Percentiles rank a stretch among this genome's conserved stretches.
Conservation (phyloP, 371 early-diverging fungal genomes). For the Zancudomyces culisetae region DNA sequence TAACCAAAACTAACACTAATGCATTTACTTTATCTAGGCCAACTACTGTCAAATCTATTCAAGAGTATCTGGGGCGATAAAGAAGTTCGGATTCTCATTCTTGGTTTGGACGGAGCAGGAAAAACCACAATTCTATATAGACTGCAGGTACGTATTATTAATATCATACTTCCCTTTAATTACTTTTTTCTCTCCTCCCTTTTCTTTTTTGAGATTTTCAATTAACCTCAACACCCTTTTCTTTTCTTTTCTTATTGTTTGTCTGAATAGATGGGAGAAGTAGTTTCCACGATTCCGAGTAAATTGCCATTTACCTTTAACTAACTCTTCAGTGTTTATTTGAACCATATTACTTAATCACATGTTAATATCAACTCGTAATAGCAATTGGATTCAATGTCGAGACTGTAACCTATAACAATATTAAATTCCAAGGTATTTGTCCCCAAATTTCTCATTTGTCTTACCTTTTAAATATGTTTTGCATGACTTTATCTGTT, state of each 20-base stretch:
- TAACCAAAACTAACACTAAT: too few relatives aligned
- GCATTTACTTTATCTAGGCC: conserved; percentile 20
- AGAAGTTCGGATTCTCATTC: conserved; percentile 92
- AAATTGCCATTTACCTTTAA: conserved; percentile 3
- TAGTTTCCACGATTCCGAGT: conserved; percentile 88
- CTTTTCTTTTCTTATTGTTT: conserved; percentile 4
- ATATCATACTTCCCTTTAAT: too few relatives aligned
- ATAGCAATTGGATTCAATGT: conserved; percentile 68
- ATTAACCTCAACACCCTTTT: not conserved
- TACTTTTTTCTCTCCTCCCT: too few relatives aligned
- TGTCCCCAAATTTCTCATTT: not conserved
- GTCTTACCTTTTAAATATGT: not conserved
- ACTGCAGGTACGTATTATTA: conserved; percentile 27
- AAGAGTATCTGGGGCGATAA: conserved; percentile 56
- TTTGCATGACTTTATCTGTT: conserved; percentile 8
- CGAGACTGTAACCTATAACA: conserved; percentile 90
- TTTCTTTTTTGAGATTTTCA: conserved; percentile 1
- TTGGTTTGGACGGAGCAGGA: conserved; percentile 95
- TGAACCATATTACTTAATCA: not conserved
- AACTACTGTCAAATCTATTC: conserved; percentile 35
- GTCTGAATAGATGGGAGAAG: conserved; percentile 47
- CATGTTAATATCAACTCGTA: conserved; percentile 13
- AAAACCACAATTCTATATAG: conserved; percentile 95
- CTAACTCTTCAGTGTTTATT: conserved; percentile 1
- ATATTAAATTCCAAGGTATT: conserved; percentile 72